Conservation (phyloP, 1,284 basidiomycete species). For the Xerocomus nothofagi region DNA sequence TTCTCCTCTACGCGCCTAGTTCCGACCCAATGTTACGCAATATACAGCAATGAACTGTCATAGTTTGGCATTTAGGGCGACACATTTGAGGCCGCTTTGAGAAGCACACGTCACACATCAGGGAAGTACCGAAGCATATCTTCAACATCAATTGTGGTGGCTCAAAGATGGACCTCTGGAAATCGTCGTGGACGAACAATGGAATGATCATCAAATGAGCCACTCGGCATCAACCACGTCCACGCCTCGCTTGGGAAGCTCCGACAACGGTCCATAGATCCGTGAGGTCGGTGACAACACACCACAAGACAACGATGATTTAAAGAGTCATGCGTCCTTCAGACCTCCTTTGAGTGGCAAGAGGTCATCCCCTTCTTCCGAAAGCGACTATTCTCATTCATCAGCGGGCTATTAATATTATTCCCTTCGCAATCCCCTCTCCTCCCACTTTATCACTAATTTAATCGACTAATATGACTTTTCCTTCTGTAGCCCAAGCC, state of each 20-base stretch:
- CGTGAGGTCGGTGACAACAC: neutral
- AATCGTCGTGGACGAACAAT: constrained; percentile 17
- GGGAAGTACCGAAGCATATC: neutral
- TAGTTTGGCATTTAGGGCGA: neutral
- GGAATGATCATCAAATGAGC: constrained; percentile 8
- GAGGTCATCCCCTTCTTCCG: constrained; percentile 1
- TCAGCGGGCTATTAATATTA: neutral
- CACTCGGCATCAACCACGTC: constrained; percentile 22
- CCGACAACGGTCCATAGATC: neutral
- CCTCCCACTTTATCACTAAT: neutral
- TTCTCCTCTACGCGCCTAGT: neutral
- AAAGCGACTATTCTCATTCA: neutral
- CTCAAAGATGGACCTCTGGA: constrained; percentile 11
- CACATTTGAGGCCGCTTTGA: neutral
- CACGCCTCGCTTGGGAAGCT: constrained; percentile 7
- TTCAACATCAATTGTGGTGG: constrained; percentile 3
- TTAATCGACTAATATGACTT: constrained; percentile 18
- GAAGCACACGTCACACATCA: neutral
- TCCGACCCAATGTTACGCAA: neutral
- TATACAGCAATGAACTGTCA: neutral
- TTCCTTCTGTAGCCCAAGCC: constrained; percentile 13
- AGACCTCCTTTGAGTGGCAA: constrained; percentile 1
- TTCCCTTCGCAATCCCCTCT: neutral
- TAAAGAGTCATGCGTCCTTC: constrained; percentile 15
- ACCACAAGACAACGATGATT: constrained; percentile 21